A percentile compares a stretch with the other conserved stretches of the same genome.
Conservation (phyloP, 768 basidiomycete genomes). For the Podaxis rugospora region DNA sequence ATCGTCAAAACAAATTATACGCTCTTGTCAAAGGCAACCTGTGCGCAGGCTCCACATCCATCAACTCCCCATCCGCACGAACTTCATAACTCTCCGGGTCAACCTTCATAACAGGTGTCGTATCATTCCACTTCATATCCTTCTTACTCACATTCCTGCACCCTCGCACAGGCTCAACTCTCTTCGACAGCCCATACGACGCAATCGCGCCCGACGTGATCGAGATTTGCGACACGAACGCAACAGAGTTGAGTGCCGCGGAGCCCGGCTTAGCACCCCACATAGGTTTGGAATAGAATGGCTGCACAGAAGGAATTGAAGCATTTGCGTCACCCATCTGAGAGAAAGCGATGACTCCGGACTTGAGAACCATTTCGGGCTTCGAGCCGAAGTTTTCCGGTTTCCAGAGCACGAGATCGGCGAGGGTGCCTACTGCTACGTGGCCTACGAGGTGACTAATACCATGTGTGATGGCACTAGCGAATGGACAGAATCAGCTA, state of each 20-base stretch:
- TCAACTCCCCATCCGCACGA: conserved; percentile 69
- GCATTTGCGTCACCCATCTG: conserved; percentile 98
- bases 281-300: conserved; percentile 84
- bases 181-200: conserved; percentile 46
- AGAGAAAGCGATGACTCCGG: conserved; percentile 88
- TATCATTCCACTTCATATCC: conserved; percentile 92
- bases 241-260: conserved; percentile 79
- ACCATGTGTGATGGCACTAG: conserved; percentile 90
- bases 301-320: conserved; percentile 95
- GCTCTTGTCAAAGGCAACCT: conserved; percentile 61
- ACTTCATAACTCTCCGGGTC: conserved; percentile 94
- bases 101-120: conserved; percentile 78
- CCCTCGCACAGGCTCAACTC: conserved; percentile 65
- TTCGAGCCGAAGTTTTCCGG: conserved; percentile 90
- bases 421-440: conserved; percentile 75
- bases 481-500: background rate
- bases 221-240: conserved; percentile 70
- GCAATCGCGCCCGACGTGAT: conserved; percentile 44
- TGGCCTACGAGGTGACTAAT: conserved; percentile 86
- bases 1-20: conserved; percentile 74
- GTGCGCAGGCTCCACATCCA: conserved; percentile 72
- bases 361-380: conserved; percentile 93
- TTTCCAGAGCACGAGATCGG: conserved; percentile 95
- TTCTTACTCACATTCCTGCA: conserved; percentile 78
- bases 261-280: conserved; percentile 81